These are phyloP conservation scores for Beta lomatogona DNA, from an alignment of 179 eudicot species.

Conservation along the genomic window DNA sequence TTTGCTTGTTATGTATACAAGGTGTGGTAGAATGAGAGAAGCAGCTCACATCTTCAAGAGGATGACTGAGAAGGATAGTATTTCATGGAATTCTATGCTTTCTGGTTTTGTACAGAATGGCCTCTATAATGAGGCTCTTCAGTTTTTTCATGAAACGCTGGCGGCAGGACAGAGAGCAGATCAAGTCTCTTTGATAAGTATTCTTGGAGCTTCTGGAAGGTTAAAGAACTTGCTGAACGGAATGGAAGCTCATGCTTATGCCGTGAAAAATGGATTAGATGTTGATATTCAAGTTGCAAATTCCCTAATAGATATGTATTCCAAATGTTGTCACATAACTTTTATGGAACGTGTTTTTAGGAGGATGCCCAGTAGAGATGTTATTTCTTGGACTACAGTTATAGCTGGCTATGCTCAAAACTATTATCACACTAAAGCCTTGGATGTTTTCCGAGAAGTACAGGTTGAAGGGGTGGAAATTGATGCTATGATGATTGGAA, in stretches of 20 bases:
- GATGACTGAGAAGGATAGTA: conserved; percentile 54
- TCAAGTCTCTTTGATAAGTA: conserved; percentile 42
- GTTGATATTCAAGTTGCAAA: conserved; percentile 40
- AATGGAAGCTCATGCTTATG: conserved; percentile 49
- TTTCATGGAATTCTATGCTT: conserved; percentile 75
- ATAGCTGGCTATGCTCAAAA: conserved; percentile 73
- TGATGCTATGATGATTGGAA: conserved; percentile 72
- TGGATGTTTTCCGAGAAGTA: conserved; percentile 58
- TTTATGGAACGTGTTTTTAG: conserved; percentile 41
- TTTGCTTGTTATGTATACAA: conserved; percentile 72
- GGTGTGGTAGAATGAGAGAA: conserved; percentile 60
- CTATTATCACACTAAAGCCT: conserved; percentile 42
- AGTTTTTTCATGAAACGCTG: conserved; percentile 31
- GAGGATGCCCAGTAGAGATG: conserved; percentile 38
- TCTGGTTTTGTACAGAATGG: conserved; percentile 44
- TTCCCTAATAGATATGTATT: conserved; percentile 44
- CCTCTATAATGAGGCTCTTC: conserved; percentile 32
- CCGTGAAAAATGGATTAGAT: conserved; percentile 34
- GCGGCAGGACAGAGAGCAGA: conserved; percentile 35
- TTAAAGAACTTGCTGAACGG: conserved; percentile 38
- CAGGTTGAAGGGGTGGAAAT: conserved; percentile 37
- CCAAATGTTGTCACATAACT: conserved; percentile 37
- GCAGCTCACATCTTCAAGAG: conserved; percentile 48
- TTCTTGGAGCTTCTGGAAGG: conserved; percentile 39
- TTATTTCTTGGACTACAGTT: conserved; percentile 73